Percentiles rank a stretch among this genome's conserved stretches.
phyloP scores from a whole-genome alignment of 768 basidiomycete species.

The Mycena galericulata region DNA sequence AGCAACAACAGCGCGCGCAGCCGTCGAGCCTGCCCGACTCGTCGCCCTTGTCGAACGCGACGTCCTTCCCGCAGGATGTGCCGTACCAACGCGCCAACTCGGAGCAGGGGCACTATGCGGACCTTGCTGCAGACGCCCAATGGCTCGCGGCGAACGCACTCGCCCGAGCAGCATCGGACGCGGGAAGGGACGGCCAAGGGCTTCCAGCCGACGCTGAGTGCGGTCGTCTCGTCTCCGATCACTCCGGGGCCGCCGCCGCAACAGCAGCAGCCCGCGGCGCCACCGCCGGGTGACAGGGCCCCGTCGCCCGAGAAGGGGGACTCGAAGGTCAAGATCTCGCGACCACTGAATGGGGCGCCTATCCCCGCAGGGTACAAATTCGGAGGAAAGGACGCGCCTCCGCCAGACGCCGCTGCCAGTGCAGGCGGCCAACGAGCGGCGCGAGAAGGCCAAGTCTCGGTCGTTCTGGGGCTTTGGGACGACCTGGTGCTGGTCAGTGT shows the following conservation, averaged over 20 bases:
- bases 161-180: conserved; percentile 66
- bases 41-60: conserved; percentile 71
- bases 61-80: conserved; percentile 55
- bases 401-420: conserved; percentile 53
- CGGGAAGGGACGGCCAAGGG: conserved; percentile 70
- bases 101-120: conserved; percentile 85
- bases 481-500: conserved; percentile 59
- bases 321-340: conserved; percentile 87
- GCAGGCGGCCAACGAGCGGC: conserved; percentile 67
- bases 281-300: conserved; percentile 61
- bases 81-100: conserved; percentile 74
- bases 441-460: conserved; percentile 93
- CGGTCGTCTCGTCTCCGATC: conserved; percentile 61
- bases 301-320: conserved; percentile 68
- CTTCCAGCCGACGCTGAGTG: conserved; percentile 69
- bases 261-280: conserved; percentile 13
- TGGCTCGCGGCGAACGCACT: conserved; percentile 55
- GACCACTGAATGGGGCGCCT: conserved; percentile 85
- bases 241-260: conserved; percentile 48
- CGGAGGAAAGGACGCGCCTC: conserved; percentile 74
- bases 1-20: conserved; percentile 50
- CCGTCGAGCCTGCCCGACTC: conserved; percentile 66
- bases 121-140: conserved; percentile 57
- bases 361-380: conserved; percentile 94
- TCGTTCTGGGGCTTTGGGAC: conserved; percentile 95